Evolutionary conservation across 1,139 yeast species (phyloP).

Genomic region (Nakaseomyces glabratus): DNA sequence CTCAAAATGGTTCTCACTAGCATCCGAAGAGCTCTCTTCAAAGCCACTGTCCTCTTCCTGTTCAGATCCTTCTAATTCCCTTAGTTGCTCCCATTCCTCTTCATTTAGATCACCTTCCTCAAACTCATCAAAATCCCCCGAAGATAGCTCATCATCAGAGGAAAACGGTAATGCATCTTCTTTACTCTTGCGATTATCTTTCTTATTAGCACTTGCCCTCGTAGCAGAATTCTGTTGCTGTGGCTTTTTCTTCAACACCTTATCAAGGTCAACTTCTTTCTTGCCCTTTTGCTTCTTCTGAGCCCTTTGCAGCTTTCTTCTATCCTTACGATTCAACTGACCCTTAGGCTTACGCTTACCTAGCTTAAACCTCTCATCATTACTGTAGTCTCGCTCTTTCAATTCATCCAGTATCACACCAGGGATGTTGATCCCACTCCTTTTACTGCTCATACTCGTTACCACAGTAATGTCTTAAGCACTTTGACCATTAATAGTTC

Average conservation of each 20-base stretch:
- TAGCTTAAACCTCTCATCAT: slow-evolving; percentile 22
- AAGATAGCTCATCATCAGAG: slow-evolving; percentile 40
- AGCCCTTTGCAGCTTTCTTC: slow-evolving; percentile 26
- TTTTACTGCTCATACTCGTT: slow-evolving; percentile 10
- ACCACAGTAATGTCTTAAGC: neutral
- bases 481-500: too few relatives aligned
- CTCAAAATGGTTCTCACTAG: neutral
- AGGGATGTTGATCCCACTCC: slow-evolving; percentile 57
- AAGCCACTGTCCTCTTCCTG: slow-evolving; percentile 8
- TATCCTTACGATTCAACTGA: slow-evolving; percentile 27
- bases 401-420: slow-evolving; percentile 59
- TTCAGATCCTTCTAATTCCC: slow-evolving; percentile 28
- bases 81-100: slow-evolving; percentile 34
- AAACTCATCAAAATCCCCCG: slow-evolving; percentile 38
- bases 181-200: neutral
- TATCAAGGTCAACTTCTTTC: neutral
- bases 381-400: slow-evolving; percentile 38
- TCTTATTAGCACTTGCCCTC: neutral
- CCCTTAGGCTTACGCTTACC: slow-evolving; percentile 18
- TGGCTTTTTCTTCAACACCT: neutral
- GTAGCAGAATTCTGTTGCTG: neutral
- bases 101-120: slow-evolving; percentile 37
- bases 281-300: slow-evolving; percentile 21
- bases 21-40: slow-evolving; percentile 5
- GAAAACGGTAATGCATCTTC: slow-evolving; percentile 26